Conservation (phyloP, 1,139 yeast genomes). For the Blastobotrys aristatus region DNA sequence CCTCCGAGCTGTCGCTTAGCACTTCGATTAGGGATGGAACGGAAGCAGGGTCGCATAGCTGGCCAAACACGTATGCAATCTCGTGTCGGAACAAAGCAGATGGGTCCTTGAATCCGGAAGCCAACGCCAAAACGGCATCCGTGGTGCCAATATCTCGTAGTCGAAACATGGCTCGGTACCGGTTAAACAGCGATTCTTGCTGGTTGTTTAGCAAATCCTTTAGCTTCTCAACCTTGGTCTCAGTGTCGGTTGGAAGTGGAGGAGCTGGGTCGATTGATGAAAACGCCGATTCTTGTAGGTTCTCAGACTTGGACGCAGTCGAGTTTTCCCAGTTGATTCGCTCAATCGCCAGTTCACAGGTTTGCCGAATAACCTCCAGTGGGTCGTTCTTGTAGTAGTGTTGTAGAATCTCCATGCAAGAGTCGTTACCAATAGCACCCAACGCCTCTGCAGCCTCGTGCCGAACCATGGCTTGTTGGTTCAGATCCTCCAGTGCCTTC, state of each 20-base stretch:
- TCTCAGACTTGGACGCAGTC: constrained; percentile 56
- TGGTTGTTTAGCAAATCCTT: constrained; percentile 70
- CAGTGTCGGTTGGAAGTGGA: constrained; percentile 56
- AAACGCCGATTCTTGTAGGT: constrained; percentile 69
- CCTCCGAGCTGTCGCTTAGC: constrained; percentile 69
- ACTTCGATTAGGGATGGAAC: constrained; percentile 85
- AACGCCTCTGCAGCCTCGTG: constrained; percentile 99
- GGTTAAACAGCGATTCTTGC: constrained; percentile 72
- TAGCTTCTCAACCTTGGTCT: constrained; percentile 55
- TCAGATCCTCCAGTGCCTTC: constrained; percentile 57
- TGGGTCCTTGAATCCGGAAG: constrained; percentile 82
- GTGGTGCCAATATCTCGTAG: constrained; percentile 90
- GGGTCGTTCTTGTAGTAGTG: constrained; percentile 70
- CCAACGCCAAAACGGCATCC: constrained; percentile 89
- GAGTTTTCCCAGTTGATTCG: constrained; percentile 91
- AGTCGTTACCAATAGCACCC: constrained; percentile 87
- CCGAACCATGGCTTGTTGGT: constrained; percentile 87
- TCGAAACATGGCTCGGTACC: constrained; percentile 98
- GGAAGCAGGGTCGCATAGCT: constrained; percentile 87
- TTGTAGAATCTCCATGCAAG: constrained; percentile 63
- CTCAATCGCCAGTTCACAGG: constrained; percentile 95
- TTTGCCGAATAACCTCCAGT: constrained; percentile 83
- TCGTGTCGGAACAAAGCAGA: constrained; percentile 96
- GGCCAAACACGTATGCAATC: constrained; percentile 97
- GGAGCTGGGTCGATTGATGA: constrained; percentile 98